These are phyloP conservation scores for Termitomyces sp. DNA, from an alignment of 768 basidiomycete species.

Conservation along the genomic window DNA sequence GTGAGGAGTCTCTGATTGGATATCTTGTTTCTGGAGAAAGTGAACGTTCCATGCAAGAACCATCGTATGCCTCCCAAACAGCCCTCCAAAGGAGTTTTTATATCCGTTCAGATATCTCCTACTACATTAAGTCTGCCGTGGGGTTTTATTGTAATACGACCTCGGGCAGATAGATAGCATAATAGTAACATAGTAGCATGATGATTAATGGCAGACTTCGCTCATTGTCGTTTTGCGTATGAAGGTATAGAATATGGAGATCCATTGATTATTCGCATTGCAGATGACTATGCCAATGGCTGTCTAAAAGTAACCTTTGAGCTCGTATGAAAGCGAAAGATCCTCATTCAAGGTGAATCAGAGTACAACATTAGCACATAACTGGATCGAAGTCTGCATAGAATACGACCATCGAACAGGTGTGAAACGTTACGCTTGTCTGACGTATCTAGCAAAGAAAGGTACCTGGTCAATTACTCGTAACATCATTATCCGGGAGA, in stretches of 20 bases:
- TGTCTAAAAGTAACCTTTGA: not conserved
- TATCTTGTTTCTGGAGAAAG: slow-evolving; percentile 26
- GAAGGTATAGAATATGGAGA: not conserved
- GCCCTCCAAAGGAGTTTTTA: too few species aligned
- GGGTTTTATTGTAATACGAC: too few species aligned
- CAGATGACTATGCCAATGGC: not conserved
- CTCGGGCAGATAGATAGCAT: too few species aligned
- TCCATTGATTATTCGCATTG: not conserved
- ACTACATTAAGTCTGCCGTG: too few species aligned
- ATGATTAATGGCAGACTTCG: too few species aligned
- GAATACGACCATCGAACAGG: not conserved
- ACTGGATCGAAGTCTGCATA: not conserved
- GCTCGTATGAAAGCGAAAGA: not conserved
- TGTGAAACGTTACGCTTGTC: not conserved
- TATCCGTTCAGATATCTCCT: not conserved
- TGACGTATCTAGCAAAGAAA: slow-evolving; percentile 11
- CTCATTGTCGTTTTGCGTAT: not conserved
- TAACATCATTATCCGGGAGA: not conserved
- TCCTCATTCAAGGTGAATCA: not conserved
- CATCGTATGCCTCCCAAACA: not conserved
- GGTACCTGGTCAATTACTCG: not conserved
- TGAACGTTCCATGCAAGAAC: slow-evolving; percentile 32
- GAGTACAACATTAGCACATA: not conserved
- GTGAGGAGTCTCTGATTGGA: slow-evolving; percentile 15
- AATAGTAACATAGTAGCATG: too few species aligned